Conservation (phyloP, 257 asterid genomes). For the Agastache rugosa region DNA sequence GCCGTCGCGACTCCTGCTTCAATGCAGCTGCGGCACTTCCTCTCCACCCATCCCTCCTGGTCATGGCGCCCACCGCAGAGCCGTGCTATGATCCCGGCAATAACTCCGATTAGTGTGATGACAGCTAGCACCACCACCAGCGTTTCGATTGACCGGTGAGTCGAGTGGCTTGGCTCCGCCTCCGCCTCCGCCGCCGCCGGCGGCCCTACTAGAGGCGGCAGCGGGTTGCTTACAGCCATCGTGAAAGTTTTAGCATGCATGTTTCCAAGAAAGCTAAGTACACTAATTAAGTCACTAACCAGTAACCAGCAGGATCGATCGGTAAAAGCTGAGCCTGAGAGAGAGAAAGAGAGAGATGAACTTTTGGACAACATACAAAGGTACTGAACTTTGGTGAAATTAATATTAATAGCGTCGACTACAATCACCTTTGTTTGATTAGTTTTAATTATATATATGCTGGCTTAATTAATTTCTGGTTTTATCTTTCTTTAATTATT, state of each 20-base stretch:
- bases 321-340: background rate
- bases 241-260: conserved; percentile 1
- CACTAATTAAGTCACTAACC: background rate
- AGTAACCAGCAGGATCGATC: background rate
- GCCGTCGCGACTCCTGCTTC: conserved; percentile 58
- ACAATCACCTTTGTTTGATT: background rate
- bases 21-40: conserved; percentile 77
- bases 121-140: conserved; percentile 82
- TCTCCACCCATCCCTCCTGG: conserved; percentile 85
- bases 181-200: conserved; percentile 34
- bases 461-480: background rate
- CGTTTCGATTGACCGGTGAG: conserved; percentile 74
- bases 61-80: conserved; percentile 85
- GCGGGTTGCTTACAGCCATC: conserved; percentile 44
- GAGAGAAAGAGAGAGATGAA: conserved; percentile 25
- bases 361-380: conserved; percentile 23
- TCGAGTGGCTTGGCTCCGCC: conserved; percentile 50
- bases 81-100: conserved; percentile 77
- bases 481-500: background rate
- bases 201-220: conserved; percentile 72
- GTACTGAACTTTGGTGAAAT: conserved; percentile 1
- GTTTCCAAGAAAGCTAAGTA: background rate
- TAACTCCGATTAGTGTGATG: conserved; percentile 70
- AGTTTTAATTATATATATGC: background rate
- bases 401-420: conserved; percentile 1